Evolutionary conservation across 495 filamentous ascomycete genomes (phyloP).

Genomic region (Haplographium delicatum): DNA sequence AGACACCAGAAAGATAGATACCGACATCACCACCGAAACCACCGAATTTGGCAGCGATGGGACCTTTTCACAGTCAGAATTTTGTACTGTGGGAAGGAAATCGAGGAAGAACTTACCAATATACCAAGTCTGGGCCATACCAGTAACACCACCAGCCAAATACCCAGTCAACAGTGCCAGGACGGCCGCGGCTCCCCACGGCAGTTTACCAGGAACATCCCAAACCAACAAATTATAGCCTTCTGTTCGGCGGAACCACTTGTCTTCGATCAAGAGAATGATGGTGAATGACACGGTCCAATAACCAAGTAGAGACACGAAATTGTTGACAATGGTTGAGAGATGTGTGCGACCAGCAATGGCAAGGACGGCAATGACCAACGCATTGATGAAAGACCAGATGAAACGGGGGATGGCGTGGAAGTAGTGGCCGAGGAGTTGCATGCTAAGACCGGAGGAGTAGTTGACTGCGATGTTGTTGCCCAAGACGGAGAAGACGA

Average conservation of each 20-base stretch:
- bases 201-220: constrained; percentile 41
- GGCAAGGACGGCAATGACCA: constrained; percentile 35
- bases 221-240: constrained; percentile 47
- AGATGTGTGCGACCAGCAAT: constrained; percentile 44
- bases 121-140: constrained; percentile 49
- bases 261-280: constrained; percentile 56
- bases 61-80: constrained; percentile 21
- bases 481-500: constrained; percentile 45
- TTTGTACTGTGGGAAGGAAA: not conserved
- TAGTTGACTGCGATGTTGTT: constrained; percentile 42
- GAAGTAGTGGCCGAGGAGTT: constrained; percentile 32
- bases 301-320: constrained; percentile 55
- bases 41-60: constrained; percentile 43
- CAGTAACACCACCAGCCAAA: constrained; percentile 40
- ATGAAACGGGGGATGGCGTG: constrained; percentile 40
- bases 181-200: constrained; percentile 42
- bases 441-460: constrained; percentile 38
- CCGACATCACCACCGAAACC: constrained; percentile 46
- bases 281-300: constrained; percentile 53
- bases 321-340: constrained; percentile 42
- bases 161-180: constrained; percentile 38
- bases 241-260: constrained; percentile 43
- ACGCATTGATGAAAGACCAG: constrained; percentile 41
- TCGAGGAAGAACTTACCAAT: constrained; percentile 27
- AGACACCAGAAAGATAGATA: constrained; percentile 47